A percentile compares a stretch with the other conserved stretches of the same genome.
phyloP scores from a whole-genome alignment of 495 filamentous ascomycete genomes.

The Tuber melanosporum region DNA sequence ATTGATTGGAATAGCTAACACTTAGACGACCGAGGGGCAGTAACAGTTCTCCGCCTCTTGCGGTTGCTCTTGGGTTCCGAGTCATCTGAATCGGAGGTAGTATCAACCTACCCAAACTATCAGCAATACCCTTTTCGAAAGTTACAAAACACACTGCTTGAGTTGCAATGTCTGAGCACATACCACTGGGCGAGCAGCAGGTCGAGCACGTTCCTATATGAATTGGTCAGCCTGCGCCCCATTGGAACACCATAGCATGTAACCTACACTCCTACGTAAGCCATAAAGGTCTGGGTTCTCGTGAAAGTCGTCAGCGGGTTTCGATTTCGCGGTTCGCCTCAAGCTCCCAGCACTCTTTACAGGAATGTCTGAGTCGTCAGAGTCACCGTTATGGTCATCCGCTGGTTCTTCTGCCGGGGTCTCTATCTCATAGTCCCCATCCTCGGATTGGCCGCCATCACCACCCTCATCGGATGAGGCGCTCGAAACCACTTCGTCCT shows the following conservation, averaged over 20 bases:
- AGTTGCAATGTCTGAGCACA: conserved; percentile 11
- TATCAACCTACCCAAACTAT: conserved; percentile 54
- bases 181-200: conserved; percentile 48
- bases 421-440: conserved; percentile 41
- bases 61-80: conserved; percentile 61
- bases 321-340: conserved; percentile 65
- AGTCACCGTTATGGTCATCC: conserved; percentile 36
- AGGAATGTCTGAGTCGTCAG: conserved; percentile 11
- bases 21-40: conserved; percentile 46
- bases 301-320: conserved; percentile 77
- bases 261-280: conserved; percentile 76
- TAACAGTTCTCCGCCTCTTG: conserved; percentile 45
- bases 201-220: conserved; percentile 51
- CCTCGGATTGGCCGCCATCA: conserved; percentile 36
- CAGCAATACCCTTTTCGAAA: conserved; percentile 37
- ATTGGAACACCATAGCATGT: conserved; percentile 10
- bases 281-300: conserved; percentile 96
- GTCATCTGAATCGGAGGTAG: conserved; percentile 63
- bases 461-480: conserved; percentile 36
- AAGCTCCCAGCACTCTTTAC: conserved; percentile 41
- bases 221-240: conserved; percentile 42
- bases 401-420: conserved; percentile 31
- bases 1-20: conserved; percentile 50
- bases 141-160: neutral
- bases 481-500: conserved; percentile 35